Evolutionary conservation across 139 green algal species (phyloP), one percentile per base, ranked within the genome.

Genomic region (Chlorella ohadii): DNA sequence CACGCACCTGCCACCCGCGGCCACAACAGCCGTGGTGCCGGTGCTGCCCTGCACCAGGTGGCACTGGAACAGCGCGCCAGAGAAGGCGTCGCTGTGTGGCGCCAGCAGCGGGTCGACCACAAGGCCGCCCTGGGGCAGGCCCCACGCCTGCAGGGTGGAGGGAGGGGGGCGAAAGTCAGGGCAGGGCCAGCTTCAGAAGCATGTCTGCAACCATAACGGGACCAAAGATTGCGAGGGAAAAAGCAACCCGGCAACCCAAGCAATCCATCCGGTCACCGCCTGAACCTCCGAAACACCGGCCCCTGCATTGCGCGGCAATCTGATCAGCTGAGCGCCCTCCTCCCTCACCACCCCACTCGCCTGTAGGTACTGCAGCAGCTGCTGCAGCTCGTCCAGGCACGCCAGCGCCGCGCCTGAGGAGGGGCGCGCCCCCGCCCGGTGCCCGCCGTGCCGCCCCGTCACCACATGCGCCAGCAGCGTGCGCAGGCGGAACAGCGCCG

Each of bases 61-160:
- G n/a, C 93, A 73, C 87, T 97, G 92, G 72, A 95, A 94, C 23
- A 96, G 82, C 38, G 81, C 34, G 7, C 93, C 94, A 15, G 64
- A 88, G 86, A 93, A 97, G 86, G 96, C 93, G 20, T 96, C 92
- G 9, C 88, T 85, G 41, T 93, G 87, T 2, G 95, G 95, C 28
- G 88, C 77, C 79, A 98, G 83, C 72, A 98, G 84, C 13, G 94
- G 94, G 82, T 98, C 94, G 56, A 98, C 61, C 61, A 93, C 72
- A 25, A 96, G 28, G 64, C 25, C n/a, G 51, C 17, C 61, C 39
- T 56, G 59, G 59, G 82, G 34, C 33, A 97, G 9, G 27, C 91
- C 92, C 90, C 91, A 97, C 5, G 83, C 63, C 27, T 78, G 73
- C 68, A 94, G 83, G 68, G 91, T 72, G 39, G 57, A 15, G 68